Conservation (phyloP, 495 filamentous ascomycete species). For the Glarea lozoyensis region DNA sequence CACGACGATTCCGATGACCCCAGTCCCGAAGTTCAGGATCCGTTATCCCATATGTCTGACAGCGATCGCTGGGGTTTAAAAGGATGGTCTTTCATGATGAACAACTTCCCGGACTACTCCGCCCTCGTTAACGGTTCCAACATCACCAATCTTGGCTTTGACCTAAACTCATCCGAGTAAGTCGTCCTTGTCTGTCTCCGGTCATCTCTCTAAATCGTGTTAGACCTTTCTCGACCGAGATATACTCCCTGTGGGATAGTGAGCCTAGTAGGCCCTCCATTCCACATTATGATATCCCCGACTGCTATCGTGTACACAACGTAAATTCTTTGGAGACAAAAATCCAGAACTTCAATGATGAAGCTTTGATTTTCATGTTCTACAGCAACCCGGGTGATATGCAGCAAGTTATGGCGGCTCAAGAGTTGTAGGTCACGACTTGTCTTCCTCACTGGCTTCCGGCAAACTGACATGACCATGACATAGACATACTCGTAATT, state of each 20-base stretch:
- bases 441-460: neutral
- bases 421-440: constrained; percentile 54
- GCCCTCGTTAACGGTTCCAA: constrained; percentile 72
- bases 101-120: constrained; percentile 67
- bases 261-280: constrained; percentile 60
- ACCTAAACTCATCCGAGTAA: constrained; percentile 73
- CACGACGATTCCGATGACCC: constrained; percentile 33
- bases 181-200: constrained; percentile 21
- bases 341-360: constrained; percentile 75
- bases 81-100: constrained; percentile 70
- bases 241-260: constrained; percentile 62
- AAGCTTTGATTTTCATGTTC: constrained; percentile 91
- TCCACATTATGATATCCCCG: constrained; percentile 69
- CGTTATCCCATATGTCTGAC: constrained; percentile 67
- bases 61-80: constrained; percentile 74
- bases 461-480: constrained; percentile 15
- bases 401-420: constrained; percentile 75
- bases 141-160: constrained; percentile 64
- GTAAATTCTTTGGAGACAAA: constrained; percentile 72
- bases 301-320: constrained; percentile 82
- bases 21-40: constrained; percentile 38
- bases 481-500: constrained; percentile 54
- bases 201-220: neutral
- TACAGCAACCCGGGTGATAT: constrained; percentile 80
- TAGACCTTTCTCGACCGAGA: constrained; percentile 33